Base-by-base conservation (phyloP, 495 filamentous ascomycete genomes). In the Elasticomyces elasticus region DNA sequence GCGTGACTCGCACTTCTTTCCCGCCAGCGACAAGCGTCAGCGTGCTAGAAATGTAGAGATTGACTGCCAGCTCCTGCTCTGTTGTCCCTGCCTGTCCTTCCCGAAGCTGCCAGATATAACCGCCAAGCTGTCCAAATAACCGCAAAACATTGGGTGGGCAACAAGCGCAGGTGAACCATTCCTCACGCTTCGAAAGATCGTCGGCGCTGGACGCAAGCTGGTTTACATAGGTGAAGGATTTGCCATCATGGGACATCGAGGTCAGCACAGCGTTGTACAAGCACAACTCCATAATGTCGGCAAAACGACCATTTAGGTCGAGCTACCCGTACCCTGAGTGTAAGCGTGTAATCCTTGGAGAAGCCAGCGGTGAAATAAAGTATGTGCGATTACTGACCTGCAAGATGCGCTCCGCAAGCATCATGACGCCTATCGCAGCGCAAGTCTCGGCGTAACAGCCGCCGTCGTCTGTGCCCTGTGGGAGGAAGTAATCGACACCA, bases 401-500 rank as follows among this genome's bases (percentile, higher is more conserved):
- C 1, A 82, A 61, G 13, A 80, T 49, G 5, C 78, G 66, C 54
- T 80, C 74, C 10, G 76, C 76, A 5, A 80, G 62, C 72, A 82
- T 77, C 62, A 82, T 81, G 26, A 80, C 67, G n/a, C 74, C 79
- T 57, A 82, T 79, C 0, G 71, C 72, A 1, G 78, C 78, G 55
- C 79, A 83, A 5, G 79, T 82, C 62, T 82, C 79, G 13, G 78
- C 72, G 61, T 80, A 82, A 56, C 78, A 83, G 0, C 79, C 79
- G 11, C 77, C 78, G 42, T 81, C 78, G 49, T 80, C 74, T 0
- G 73, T 77, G 1, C 74, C 67, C 19, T 77, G 74, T 5, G 76
- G 76, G 5, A 82, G 62, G 54, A 79, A 80, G 56, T 79, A 82
- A 49, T 77, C 73, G 28, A 76, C 69, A 0, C 78, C 79, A 61